phyloP scores from a whole-genome alignment of 768 basidiomycete genomes.

The Hydnomerulius pinastri region DNA sequence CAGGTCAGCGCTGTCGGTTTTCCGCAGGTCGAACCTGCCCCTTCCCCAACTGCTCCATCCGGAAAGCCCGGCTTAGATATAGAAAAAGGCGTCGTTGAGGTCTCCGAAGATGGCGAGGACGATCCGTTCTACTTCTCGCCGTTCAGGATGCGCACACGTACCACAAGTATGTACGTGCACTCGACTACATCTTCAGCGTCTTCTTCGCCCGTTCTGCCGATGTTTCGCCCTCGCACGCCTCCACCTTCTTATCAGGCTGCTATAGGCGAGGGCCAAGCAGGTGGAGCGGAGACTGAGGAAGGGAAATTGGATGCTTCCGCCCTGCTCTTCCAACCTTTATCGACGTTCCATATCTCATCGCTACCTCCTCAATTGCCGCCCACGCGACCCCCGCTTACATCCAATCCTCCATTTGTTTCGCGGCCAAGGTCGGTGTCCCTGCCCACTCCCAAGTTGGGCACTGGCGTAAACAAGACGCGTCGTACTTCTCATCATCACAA shows the following conservation, averaged over 20 bases:
- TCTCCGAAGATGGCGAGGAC: constrained; percentile 16
- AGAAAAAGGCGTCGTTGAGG: not conserved
- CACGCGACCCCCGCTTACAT: constrained; percentile 12
- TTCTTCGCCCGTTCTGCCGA: constrained; percentile 15
- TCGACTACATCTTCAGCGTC: constrained; percentile 7
- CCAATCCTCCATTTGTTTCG: constrained; percentile 14
- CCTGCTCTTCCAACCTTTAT: constrained; percentile 29
- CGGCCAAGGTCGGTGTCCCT: constrained; percentile 29
- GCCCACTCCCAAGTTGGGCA: constrained; percentile 11
- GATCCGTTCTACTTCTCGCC: constrained; percentile 28
- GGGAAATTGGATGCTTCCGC: constrained; percentile 23
- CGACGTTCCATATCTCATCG: constrained; percentile 17
- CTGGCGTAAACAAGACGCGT: constrained; percentile 9
- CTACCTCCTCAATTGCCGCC: constrained; percentile 4
- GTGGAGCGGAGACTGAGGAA: constrained; percentile 1
- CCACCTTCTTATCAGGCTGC: constrained; percentile 25
- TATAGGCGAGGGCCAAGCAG: not conserved
- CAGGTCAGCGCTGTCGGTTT: constrained; percentile 20
- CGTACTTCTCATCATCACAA: constrained; percentile 15
- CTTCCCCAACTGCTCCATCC: not conserved
- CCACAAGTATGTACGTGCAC: constrained; percentile 28
- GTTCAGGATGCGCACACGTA: constrained; percentile 26
- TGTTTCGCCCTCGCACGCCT: constrained; percentile 27
- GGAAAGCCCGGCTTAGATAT: not conserved
- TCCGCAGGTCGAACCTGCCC: constrained; percentile 11